These are phyloP conservation scores for Lactarius hengduanensis DNA, from an alignment of 768 basidiomycete genomes.

Conservation along the genomic window DNA sequence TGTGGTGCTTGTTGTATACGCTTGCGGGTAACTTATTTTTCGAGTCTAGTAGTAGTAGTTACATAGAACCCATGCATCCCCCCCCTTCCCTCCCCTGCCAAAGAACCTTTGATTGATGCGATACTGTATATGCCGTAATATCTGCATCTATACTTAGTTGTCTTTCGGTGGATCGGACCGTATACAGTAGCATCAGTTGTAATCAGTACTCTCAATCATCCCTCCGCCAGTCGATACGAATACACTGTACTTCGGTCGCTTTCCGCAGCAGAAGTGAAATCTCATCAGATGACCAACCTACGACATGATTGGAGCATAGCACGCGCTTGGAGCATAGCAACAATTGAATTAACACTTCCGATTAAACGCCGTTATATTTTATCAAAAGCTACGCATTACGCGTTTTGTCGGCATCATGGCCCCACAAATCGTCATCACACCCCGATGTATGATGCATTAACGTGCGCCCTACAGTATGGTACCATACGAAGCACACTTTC, in stretches of 20 bases:
- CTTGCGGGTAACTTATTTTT: slow-evolving; percentile 13
- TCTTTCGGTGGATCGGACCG: neutral
- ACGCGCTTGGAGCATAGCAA: neutral
- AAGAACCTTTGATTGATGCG: neutral
- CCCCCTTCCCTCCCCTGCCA: neutral
- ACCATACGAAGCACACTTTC: too few relatives aligned
- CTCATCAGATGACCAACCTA: neutral
- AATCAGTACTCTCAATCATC: neutral
- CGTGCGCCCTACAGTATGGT: too few relatives aligned
- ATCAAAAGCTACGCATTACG: neutral
- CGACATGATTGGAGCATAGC: too few relatives aligned
- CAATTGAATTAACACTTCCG: neutral
- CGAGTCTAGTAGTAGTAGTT: slow-evolving; percentile 1
- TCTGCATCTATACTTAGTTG: neutral
- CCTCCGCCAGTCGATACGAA: neutral
- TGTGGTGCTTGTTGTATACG: neutral
- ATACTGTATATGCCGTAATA: neutral
- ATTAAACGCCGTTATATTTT: neutral
- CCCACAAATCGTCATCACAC: neutral
- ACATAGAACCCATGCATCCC: neutral
- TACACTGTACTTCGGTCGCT: too few relatives aligned
- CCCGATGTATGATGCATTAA: neutral
- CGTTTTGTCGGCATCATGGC: neutral
- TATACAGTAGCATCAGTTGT: neutral
- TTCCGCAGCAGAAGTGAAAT: neutral